Conservation (phyloP, 1,284 basidiomycete genomes). For the Kwoniella shivajii region DNA sequence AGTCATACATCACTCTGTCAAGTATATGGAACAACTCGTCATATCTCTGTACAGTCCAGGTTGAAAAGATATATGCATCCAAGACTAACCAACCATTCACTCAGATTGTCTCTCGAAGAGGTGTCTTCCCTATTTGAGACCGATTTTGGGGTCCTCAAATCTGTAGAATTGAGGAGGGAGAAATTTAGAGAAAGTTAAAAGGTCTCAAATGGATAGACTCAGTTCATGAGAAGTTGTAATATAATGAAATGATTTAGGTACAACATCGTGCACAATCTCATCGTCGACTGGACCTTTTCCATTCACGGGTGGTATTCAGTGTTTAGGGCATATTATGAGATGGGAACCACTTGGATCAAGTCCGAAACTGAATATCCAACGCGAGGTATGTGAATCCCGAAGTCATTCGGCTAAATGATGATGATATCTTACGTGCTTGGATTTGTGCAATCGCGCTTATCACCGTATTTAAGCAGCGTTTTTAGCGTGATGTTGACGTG, state of each 20-base stretch:
- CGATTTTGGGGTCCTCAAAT: conserved; percentile 56
- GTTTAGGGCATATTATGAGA: too few species aligned
- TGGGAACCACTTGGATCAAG: too few species aligned
- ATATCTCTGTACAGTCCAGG: too few species aligned
- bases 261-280: too few species aligned
- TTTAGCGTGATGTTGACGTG: not conserved
- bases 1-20: not conserved
- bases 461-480: not conserved
- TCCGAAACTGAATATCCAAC: too few species aligned
- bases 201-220: conserved; percentile 1
- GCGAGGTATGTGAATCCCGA: too few species aligned
- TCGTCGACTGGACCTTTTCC: too few species aligned
- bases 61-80: too few species aligned
- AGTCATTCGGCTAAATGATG: too few species aligned
- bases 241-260: not conserved
- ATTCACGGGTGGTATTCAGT: too few species aligned
- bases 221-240: not conserved
- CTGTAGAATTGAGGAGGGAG: conserved; percentile 10
- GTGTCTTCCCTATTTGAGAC: conserved; percentile 58
- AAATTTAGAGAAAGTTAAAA: conserved; percentile 4
- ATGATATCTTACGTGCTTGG: not conserved
- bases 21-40: too few species aligned
- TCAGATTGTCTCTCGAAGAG: conserved; percentile 72
- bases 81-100: too few species aligned
- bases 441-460: not conserved